A percentile compares a stretch with the other conserved stretches of the same genome.
Conservation (phyloP, 257 asterid genomes). For the Paraleonurus japonicus region DNA sequence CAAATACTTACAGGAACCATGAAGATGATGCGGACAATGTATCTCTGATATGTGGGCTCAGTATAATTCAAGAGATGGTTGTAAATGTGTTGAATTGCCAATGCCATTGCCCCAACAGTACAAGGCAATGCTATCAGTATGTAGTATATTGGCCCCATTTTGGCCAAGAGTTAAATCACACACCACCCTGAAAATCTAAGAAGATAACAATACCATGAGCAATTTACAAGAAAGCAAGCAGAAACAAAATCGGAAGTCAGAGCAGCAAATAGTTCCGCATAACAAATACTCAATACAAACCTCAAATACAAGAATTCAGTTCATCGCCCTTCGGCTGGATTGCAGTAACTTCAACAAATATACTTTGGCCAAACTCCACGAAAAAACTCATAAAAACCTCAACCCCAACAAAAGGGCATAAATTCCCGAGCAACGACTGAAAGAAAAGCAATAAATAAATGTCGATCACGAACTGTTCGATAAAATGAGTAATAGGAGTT, state of each 20-base stretch:
- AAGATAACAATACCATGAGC: conserved; percentile 21
- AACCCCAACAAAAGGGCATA: conserved; percentile 26
- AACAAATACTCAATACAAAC: conserved; percentile 11
- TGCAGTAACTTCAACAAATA: conserved; percentile 17
- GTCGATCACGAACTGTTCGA: conserved; percentile 22
- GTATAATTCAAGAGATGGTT: conserved; percentile 92
- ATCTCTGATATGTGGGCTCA: conserved; percentile 92
- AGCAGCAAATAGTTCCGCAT: not conserved
- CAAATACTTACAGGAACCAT: conserved; percentile 92
- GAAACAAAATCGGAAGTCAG: not conserved
- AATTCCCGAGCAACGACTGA: conserved; percentile 20
- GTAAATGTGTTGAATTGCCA: conserved; percentile 79
- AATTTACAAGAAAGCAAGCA: not conserved
- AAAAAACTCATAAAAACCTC: conserved; percentile 18
- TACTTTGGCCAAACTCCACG: not conserved
- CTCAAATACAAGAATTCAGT: conserved; percentile 25
- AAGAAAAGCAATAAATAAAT: not conserved
- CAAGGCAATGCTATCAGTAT: conserved; percentile 88
- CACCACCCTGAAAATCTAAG: conserved; percentile 24
- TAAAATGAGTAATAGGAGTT: conserved; percentile 19
- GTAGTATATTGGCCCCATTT: conserved; percentile 81
- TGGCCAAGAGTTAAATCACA: conserved; percentile 26
- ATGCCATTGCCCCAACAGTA: conserved; percentile 69
- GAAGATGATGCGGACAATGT: conserved; percentile 92
- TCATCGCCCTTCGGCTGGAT: conserved; percentile 17